Conservation (phyloP, 106 monocot genomes). For the Dendrobium huoshanense region DNA sequence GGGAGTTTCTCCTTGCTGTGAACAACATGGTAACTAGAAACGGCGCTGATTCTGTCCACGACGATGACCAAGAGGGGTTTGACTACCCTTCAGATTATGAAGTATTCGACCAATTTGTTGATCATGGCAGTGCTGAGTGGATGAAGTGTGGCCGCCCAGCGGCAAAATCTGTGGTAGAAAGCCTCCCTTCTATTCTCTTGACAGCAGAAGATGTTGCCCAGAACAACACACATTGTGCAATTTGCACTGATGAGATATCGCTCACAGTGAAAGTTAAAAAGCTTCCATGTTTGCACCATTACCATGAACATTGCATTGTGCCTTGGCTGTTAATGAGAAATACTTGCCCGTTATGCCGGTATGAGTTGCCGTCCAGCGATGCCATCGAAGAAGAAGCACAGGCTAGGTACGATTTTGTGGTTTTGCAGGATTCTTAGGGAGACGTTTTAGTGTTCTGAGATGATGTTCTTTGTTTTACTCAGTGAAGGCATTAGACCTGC, state of each 20-base stretch:
- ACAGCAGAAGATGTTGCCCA: slow-evolving; percentile 31
- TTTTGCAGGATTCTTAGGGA: slow-evolving; percentile 15
- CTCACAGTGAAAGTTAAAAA: slow-evolving; percentile 41
- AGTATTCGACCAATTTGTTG: slow-evolving; percentile 59
- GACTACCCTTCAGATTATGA: slow-evolving; percentile 51
- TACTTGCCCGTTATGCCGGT: slow-evolving; percentile 83
- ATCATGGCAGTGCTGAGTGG: slow-evolving; percentile 22
- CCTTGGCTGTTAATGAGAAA: slow-evolving; percentile 77
- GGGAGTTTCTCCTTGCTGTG: slow-evolving; percentile 9
- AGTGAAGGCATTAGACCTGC: too few species aligned
- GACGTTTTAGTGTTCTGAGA: neutral
- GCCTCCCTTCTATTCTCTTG: slow-evolving; percentile 45
- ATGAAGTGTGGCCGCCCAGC: slow-evolving; percentile 60
- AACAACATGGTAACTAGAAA: neutral
- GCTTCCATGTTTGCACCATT: slow-evolving; percentile 74
- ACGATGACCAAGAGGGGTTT: slow-evolving; percentile 56
- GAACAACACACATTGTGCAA: slow-evolving; percentile 36
- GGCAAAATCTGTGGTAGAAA: slow-evolving; percentile 49
- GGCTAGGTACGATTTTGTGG: slow-evolving; percentile 41
- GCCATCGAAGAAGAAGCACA: slow-evolving; percentile 21
- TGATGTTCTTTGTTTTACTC: neutral
- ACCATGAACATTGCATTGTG: slow-evolving; percentile 75
- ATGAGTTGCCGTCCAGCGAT: slow-evolving; percentile 73
- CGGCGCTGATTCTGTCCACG: slow-evolving; percentile 19
- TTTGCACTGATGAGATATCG: slow-evolving; percentile 67